Evolutionary conservation across 495 filamentous ascomycete species (phyloP).

Genomic region (Lasiosphaeriaceae sp.): DNA sequence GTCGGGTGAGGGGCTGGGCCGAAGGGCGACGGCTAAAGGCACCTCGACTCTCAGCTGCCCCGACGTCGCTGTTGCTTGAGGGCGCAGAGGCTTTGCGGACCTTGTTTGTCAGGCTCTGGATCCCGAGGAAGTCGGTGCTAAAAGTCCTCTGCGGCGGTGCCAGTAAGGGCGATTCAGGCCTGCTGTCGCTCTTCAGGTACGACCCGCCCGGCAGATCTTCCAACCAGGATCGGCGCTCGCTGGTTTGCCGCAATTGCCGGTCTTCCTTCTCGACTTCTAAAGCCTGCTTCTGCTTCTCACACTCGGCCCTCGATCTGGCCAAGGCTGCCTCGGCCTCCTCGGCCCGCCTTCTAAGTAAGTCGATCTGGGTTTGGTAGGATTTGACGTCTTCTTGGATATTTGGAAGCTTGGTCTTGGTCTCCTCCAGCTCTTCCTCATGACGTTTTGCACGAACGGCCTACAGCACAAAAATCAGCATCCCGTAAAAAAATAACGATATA

Average conservation of each 20-base stretch:
- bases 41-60: conserved; percentile 24
- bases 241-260: conserved; percentile 51
- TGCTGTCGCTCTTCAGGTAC: conserved; percentile 37
- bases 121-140: conserved; percentile 44
- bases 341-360: conserved; percentile 58
- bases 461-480: conserved; percentile 7
- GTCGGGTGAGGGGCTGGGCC: conserved; percentile 32
- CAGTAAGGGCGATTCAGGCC: conserved; percentile 45
- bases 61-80: conserved; percentile 41
- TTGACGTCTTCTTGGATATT: conserved; percentile 52
- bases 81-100: conserved; percentile 42
- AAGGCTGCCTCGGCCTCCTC: conserved; percentile 63
- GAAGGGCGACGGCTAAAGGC: conserved; percentile 36
- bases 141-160: conserved; percentile 40
- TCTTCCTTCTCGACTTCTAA: conserved; percentile 67
- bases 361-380: conserved; percentile 60
- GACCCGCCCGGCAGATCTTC: conserved; percentile 47
- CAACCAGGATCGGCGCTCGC: conserved; percentile 74
- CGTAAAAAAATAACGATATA: not conserved
- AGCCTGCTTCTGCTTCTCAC: conserved; percentile 51
- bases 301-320: conserved; percentile 41
- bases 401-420: conserved; percentile 58
- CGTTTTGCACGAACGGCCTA: conserved; percentile 72
- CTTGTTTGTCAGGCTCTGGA: conserved; percentile 39
- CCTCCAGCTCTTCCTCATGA: conserved; percentile 80